A percentile compares a stretch with the other conserved stretches of the same genome.
Evolutionary conservation across 805 yeast genomes (phyloP).

Genomic region (Kuraishia piskuri): DNA sequence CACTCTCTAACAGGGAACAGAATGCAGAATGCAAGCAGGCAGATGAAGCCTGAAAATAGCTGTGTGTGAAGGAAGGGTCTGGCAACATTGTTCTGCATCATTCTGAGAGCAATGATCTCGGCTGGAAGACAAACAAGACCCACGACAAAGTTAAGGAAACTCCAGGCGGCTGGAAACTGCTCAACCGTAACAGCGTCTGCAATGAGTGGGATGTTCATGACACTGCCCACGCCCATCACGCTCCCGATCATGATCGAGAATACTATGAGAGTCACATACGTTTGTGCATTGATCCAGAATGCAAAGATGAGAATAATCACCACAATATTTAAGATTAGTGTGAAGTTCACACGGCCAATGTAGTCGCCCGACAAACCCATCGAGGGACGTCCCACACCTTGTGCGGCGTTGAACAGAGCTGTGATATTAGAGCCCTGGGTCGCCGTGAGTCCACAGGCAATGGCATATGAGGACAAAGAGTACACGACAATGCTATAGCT

Average conservation of each 20-base stretch:
- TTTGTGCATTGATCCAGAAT: slow-evolving; percentile 31
- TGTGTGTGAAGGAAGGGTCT: slow-evolving; percentile 44
- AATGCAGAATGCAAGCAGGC: slow-evolving; percentile 20
- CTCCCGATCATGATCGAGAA: slow-evolving; percentile 36
- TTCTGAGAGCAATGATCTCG: slow-evolving; percentile 20
- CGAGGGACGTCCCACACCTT: slow-evolving; percentile 38
- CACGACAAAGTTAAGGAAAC: slow-evolving; percentile 15
- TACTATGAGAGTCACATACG: slow-evolving; percentile 26
- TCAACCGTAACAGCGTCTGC: slow-evolving; percentile 19
- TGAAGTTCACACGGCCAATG: slow-evolving; percentile 38
- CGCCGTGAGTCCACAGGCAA: slow-evolving; percentile 32
- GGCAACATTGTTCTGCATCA: slow-evolving; percentile 3
- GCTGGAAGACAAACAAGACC: slow-evolving; percentile 19
- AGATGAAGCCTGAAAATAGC: slow-evolving; percentile 41
- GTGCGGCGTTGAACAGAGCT: slow-evolving; percentile 37
- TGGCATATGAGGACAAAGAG: slow-evolving; percentile 38
- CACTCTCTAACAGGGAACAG: slow-evolving; percentile 42
- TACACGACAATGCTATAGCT: slow-evolving; percentile 36
- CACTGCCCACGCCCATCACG: slow-evolving; percentile 33
- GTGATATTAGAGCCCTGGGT: slow-evolving; percentile 35
- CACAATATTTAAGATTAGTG: slow-evolving; percentile 26
- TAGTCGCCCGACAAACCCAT: slow-evolving; percentile 37
- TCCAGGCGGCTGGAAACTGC: slow-evolving; percentile 21
- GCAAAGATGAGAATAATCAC: slow-evolving; percentile 29
- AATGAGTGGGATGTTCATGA: slow-evolving; percentile 18